Conservation (phyloP, 495 filamentous ascomycete genomes). For the Durotheca rogersii region DNA sequence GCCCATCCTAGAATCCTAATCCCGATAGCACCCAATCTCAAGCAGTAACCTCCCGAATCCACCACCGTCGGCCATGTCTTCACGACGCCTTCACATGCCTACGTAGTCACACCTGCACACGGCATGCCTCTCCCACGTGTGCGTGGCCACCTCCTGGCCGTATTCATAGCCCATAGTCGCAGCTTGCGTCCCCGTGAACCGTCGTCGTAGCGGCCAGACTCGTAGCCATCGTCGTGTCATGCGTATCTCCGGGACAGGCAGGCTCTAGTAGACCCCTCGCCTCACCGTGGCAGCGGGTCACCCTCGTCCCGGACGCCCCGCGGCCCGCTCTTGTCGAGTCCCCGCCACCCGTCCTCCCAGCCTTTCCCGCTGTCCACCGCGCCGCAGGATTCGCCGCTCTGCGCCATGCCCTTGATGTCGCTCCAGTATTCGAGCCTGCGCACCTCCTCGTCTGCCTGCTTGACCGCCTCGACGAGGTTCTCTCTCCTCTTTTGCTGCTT, state of each 20-base stretch:
- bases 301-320: conserved; percentile 15
- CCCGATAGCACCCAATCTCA: no score
- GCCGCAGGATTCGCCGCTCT: conserved; percentile 51
- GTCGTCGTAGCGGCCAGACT: neutral
- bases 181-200: neutral
- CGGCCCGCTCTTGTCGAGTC: conserved; percentile 45
- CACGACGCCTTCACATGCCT: no score
- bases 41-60: no score
- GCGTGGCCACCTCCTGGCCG: no score
- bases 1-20: no score
- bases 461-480: conserved; percentile 57
- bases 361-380: conserved; percentile 47
- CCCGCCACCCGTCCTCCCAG: conserved; percentile 49
- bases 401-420: conserved; percentile 64
- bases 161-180: no score
- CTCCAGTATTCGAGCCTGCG: conserved; percentile 72
- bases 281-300: conserved; percentile 10
- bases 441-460: conserved; percentile 67
- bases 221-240: neutral
- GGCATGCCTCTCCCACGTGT: no score
- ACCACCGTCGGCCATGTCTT: no score
- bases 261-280: conserved; percentile 2
- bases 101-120: no score
- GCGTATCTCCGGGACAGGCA: no score
- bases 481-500: conserved; percentile 48